Base-by-base conservation (phyloP, 208 protist genomes). In the Angomonas ambiguus region DNA sequence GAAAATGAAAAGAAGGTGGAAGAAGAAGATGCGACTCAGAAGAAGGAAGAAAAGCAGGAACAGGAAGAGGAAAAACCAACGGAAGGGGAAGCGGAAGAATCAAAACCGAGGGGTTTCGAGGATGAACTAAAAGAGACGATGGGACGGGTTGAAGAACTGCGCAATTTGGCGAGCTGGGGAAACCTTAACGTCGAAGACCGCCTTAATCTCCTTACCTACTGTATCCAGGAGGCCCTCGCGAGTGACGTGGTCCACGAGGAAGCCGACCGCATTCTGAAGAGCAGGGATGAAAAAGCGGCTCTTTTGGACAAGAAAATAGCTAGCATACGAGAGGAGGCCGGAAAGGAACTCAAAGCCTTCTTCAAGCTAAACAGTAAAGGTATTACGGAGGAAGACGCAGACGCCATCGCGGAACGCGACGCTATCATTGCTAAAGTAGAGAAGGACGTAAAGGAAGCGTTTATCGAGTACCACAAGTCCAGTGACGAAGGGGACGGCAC, bases 161-260 rank as follows among this genome's bases (percentile, higher is more conserved):
- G 85, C 20, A 67, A 74, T 2, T 51, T 87, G 38, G 85, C 87
- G 2, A 78, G 87, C 24, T 96, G 90, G 87, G 85, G 85, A 16
- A 96, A 96, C 74, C 25, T 93, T n/a, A 77, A 84, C 25, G 59
- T 88, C 31, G 31, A 58, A 0, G 83, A 96, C 69, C 87, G 90
- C 0, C 72, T 96, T 10, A 88, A 85, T 64, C 68, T 96, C 16
- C 78, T 96, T 0, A 72, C 84, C 57, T 93, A 84, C 65, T 80
- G 80, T 45, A 77, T 96, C 61, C 68, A 73, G 13, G 83, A 92
- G 76, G 77, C 74, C 2, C 71, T 96, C 13, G 51, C 31, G 25
- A 83, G 78, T 62, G 74, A 83, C 11, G 64, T 22, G 27, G 79
- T 84, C 10, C 77, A 74, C 31, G 77, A 74, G 4, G 85, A 87